phyloP scores from a whole-genome alignment of 441 rosid genomes.

The Populus tomentosa region DNA sequence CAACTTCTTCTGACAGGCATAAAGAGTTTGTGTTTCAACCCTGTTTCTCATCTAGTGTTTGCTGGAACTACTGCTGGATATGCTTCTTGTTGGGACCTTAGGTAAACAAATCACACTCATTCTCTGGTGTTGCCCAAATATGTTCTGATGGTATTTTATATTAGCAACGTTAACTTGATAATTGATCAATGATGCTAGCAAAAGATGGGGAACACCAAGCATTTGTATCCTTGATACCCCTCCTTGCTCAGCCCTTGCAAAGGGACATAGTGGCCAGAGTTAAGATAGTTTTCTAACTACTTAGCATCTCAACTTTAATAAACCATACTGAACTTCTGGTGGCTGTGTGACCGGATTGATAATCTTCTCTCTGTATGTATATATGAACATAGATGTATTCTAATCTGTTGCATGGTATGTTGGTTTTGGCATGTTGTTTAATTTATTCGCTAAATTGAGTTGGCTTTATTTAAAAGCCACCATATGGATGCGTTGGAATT shows the following conservation, averaged over 20 bases:
- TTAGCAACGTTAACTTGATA: neutral
- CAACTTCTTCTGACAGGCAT: conserved; percentile 47
- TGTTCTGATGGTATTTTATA: neutral
- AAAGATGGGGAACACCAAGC: neutral
- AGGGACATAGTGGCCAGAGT: neutral
- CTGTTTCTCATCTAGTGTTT: conserved; percentile 51
- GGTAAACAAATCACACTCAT: conserved; percentile 35
- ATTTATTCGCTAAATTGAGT: neutral
- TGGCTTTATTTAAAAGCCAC: neutral
- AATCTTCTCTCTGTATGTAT: neutral
- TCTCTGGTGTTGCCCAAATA: neutral
- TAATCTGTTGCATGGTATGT: neutral
- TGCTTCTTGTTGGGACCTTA: conserved; percentile 76
- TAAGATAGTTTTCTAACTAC: no score
- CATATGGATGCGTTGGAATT: neutral
- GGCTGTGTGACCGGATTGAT: neutral
- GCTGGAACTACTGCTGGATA: conserved; percentile 79
- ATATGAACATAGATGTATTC: neutral
- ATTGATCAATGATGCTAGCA: neutral
- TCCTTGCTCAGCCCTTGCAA: neutral
- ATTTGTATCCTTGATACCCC: neutral
- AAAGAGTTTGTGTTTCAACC: conserved; percentile 60
- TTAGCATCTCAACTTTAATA: neutral
- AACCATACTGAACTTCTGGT: neutral
- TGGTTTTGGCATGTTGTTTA: neutral